Evolutionary conservation across 208 protist species (phyloP).

Genomic region (Leishmania arabica): DNA sequence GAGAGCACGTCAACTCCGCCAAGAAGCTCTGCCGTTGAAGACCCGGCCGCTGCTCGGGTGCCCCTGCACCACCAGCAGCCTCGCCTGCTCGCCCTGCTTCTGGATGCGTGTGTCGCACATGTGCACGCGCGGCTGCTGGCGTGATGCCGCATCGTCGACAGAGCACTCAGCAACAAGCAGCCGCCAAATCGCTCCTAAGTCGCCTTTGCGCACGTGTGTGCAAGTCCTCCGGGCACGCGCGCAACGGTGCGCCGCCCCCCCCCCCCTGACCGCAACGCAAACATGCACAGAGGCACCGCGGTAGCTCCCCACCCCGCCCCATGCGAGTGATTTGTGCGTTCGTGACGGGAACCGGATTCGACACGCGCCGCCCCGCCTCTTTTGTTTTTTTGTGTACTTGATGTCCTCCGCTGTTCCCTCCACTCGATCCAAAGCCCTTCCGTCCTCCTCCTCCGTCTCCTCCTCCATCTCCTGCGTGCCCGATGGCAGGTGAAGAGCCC

Average conservation of each 20-base stretch:
- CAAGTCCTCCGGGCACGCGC: not conserved
- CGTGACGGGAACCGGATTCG: not conserved
- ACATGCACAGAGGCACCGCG: not conserved
- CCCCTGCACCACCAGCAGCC: conserved; percentile 1
- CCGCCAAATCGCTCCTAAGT: not conserved
- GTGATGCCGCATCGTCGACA: not conserved
- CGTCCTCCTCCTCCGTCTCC: not conserved
- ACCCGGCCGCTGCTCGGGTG: not conserved
- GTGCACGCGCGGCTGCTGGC: conserved; percentile 5
- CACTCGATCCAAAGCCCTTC: not conserved
- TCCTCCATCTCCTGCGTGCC: not conserved
- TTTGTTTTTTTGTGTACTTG: too few species aligned
- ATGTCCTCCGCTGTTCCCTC: not conserved
- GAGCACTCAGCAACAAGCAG: not conserved
- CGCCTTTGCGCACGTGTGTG: not conserved
- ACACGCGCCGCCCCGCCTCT: not conserved
- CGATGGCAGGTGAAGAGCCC: too few species aligned
- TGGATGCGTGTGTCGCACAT: conserved; percentile 28
- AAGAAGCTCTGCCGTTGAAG: not conserved
- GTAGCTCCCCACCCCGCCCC: not conserved
- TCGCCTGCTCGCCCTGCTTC: conserved; percentile 5
- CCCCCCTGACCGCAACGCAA: not conserved
- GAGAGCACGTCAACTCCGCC: not conserved
- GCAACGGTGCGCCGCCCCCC: not conserved
- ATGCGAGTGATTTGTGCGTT: not conserved